Percentiles rank a stretch among this genome's conserved stretches.
Evolutionary conservation across 352 stramenopile genomes (phyloP).

Genomic region (Phytophthora melonis): DNA sequence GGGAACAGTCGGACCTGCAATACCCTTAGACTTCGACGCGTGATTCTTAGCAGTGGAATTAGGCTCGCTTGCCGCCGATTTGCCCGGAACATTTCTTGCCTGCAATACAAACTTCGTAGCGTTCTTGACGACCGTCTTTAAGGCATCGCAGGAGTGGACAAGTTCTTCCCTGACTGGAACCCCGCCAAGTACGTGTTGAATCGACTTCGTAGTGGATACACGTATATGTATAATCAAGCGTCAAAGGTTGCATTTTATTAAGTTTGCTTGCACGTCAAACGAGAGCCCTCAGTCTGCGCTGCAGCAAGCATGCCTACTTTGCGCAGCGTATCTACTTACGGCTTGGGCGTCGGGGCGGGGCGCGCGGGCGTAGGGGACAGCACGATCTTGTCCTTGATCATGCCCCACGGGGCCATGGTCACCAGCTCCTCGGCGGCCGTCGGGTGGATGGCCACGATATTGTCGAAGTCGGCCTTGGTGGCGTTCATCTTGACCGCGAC

Average conservation of each 20-base stretch:
- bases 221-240: no score
- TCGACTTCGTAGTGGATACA: no score
- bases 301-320: not conserved
- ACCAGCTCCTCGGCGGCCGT: slow-evolving; percentile 97
- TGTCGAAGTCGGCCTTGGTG: slow-evolving; percentile 97
- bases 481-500: slow-evolving; percentile 98
- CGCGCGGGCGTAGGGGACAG: slow-evolving; percentile 55
- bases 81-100: slow-evolving; percentile 16
- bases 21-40: slow-evolving; percentile 15
- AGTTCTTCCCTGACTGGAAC: no score
- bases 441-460: slow-evolving; percentile 95
- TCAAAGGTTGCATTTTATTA: not conserved
- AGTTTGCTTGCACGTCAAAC: not conserved
- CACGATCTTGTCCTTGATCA: slow-evolving; percentile 83
- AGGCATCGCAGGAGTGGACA: no score
- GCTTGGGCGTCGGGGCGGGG: slow-evolving; percentile 36
- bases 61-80: not conserved
- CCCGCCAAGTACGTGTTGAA: no score
- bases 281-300: not conserved
- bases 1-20: slow-evolving; percentile 24
- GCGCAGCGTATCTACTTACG: slow-evolving; percentile 24
- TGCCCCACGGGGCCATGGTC: slow-evolving; percentile 92
- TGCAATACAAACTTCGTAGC: no score
- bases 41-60: slow-evolving; percentile 7
- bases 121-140: no score